Conservation (phyloP, 2,329 filamentous ascomycete species). For the Xylariaceae sp. region DNA sequence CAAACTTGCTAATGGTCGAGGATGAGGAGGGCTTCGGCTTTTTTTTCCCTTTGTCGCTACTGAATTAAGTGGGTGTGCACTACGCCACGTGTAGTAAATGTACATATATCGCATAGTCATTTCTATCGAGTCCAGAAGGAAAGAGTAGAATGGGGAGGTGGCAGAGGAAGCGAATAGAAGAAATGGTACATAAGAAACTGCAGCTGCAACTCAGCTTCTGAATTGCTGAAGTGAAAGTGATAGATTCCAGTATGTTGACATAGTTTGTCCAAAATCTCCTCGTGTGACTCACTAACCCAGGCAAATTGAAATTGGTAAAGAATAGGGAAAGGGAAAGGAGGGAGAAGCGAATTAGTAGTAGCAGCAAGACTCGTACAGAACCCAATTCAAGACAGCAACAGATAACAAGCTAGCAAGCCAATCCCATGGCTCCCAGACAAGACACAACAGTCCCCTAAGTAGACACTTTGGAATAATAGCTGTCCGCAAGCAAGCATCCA, state of each 20-base stretch:
- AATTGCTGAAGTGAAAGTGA: too few relatives aligned
- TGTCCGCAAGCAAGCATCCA: too few relatives aligned
- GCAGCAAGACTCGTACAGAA: slow-evolving; percentile 13
- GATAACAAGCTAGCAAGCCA: too few relatives aligned
- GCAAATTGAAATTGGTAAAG: slow-evolving; percentile 7
- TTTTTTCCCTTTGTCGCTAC: slow-evolving; percentile 17
- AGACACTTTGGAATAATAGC: too few relatives aligned
- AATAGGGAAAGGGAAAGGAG: not conserved
- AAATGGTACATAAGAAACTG: not conserved
- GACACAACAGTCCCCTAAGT: too few relatives aligned
- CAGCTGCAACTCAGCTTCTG: not conserved
- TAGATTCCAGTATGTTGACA: too few relatives aligned
- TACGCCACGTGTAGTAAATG: slow-evolving; percentile 32
- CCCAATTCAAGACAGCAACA: too few relatives aligned
- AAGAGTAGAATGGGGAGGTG: not conserved
- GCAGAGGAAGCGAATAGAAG: slow-evolving; percentile 16
- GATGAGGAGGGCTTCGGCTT: slow-evolving; percentile 1
- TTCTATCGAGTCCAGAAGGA: slow-evolving; percentile 11
- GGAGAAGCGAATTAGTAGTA: slow-evolving; percentile 10
- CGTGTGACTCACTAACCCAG: too few relatives aligned
- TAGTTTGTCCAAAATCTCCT: too few relatives aligned
- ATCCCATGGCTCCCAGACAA: too few relatives aligned
- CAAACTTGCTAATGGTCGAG: not conserved
- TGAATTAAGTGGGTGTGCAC: slow-evolving; percentile 13
- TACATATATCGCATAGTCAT: slow-evolving; percentile 36